Conservation (phyloP, 2,329 filamentous ascomycete genomes). For the Colletotrichum sp. region DNA sequence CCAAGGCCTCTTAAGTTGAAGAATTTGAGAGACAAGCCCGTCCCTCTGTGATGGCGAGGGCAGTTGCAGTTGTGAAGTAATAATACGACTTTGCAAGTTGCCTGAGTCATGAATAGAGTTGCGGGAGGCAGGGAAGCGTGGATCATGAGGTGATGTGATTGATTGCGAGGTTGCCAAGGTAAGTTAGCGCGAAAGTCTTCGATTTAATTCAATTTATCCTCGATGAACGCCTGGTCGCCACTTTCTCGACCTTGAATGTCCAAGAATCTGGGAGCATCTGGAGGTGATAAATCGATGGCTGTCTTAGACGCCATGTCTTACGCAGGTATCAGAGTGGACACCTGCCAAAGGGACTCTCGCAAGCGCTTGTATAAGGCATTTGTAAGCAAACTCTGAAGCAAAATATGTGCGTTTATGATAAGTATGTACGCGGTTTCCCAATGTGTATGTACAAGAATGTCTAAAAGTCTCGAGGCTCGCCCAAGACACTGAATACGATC, state of each 20-base stretch:
- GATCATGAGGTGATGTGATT: background rate
- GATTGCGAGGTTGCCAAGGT: background rate
- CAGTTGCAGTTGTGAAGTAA: background rate
- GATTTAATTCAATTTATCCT: background rate
- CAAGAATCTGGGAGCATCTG: background rate
- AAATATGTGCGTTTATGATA: background rate
- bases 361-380: background rate
- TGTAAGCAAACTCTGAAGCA: fast-evolving
- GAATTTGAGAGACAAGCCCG: too few relatives aligned
- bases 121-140: background rate
- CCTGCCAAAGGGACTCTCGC: fast-evolving
- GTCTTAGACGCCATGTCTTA: fast-evolving
- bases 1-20: too few relatives aligned
- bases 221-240: background rate
- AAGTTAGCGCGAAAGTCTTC: background rate
- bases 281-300: fast-evolving
- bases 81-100: background rate
- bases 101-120: background rate
- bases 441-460: conserved; percentile 12
- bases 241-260: background rate
- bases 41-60: too few relatives aligned
- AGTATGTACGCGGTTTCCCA: background rate
- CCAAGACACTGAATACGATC: background rate
- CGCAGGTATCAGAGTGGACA: fast-evolving
- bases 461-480: background rate